Base-by-base conservation (phyloP, 2,329 filamentous ascomycete genomes). In the Talaromyces sp. region DNA sequence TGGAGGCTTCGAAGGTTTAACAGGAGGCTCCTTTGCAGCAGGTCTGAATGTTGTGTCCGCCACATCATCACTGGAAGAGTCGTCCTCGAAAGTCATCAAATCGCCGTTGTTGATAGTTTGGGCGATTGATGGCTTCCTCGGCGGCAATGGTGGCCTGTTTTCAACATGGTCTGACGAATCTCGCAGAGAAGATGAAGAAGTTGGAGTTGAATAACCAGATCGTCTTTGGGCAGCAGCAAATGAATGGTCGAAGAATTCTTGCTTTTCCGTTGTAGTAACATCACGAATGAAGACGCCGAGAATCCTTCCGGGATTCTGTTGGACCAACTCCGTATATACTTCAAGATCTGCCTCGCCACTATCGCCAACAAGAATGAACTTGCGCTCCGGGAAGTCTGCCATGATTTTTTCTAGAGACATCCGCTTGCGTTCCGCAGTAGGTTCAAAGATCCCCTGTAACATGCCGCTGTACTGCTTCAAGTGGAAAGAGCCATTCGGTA, bases 391-490 rank as follows among this genome's bases (percentile, higher is more conserved):
- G 65, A 99, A 99, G 70, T 99, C 95, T 56, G 82, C 80, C 67
- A 97, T 80, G 25, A 99, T 88, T 65, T 86, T 87, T 62, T 95
- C 91, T 1, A 99, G 78, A 0, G 91, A 92, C 0, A 88, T 86
- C 72, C 91, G 93, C 77, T 99, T 99, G 59, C 93, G 81, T 73
- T 99, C 95, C 0, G 93, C 91, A 0, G 97, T 94, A 9, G 94
- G 94, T 73, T 99, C 94, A 66, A 99, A 97, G 40, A 99, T 96
- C 0, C 95, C 94, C 73, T 97, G 93, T 13, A 99, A 80, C 90
- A 97, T 97, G 50, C 95, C 94, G 61, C 85, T 90, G 73, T 99
- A 99, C 64, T 96, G 91, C 73, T 99, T 99, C 64, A 99, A 74
- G 70, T 99, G 95, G 64, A 97, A 89, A 0, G 93, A 97, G 0